Evolutionary conservation across 2,329 filamentous ascomycete species (phyloP), one percentile per base, ranked within the genome.

Genomic region (Cadophora gregata): DNA sequence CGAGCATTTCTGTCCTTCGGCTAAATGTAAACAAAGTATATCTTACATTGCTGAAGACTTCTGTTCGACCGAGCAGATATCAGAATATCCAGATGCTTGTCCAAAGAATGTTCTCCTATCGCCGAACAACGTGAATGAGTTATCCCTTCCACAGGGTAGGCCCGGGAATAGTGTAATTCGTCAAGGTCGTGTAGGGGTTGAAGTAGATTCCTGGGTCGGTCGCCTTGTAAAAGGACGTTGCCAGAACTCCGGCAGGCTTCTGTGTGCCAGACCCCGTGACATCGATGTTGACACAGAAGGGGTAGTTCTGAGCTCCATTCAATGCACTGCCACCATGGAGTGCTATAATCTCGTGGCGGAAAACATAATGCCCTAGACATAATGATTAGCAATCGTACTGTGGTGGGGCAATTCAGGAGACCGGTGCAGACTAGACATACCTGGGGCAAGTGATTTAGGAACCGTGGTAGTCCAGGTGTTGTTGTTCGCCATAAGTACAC

Each of bases 391-490:
- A 21, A 0, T 2, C n/a, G 27, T 6, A n/a, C 1, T 24, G 21
- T 14, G 25, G 24, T 10, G 4, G 9, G 21, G n/a, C 3, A 21
- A 1, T 9, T 33, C 8, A 36, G 12, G 12, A 16, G 5, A 10
- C 3, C 6, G 3, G 9, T 38, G 7, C 9, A 3, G 7, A 16
- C 12, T 33, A 3, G n/a, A 56, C 55, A 38, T 58, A 58, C 83
- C 84, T 0, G 81, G 72, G 7, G 72, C 75, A 50, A 85, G 74
- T 27, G 78, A 74, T 0, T 67, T 61, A 8, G 83, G 83, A 31
- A 85, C 77, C 1, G 76, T 79, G 25, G 81, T 76, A n/a, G 79
- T 80, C 81, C 82, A 85, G 70, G 78, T 82, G 75, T 83, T 83
- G 76, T 85, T 85, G 72, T 81, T 81, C 56, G 77, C 74, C 69